A percentile compares a stretch with the other conserved stretches of the same genome.
Evolutionary conservation across 139 green algal genomes (phyloP).

Genomic region (Marvania coccoides): DNA sequence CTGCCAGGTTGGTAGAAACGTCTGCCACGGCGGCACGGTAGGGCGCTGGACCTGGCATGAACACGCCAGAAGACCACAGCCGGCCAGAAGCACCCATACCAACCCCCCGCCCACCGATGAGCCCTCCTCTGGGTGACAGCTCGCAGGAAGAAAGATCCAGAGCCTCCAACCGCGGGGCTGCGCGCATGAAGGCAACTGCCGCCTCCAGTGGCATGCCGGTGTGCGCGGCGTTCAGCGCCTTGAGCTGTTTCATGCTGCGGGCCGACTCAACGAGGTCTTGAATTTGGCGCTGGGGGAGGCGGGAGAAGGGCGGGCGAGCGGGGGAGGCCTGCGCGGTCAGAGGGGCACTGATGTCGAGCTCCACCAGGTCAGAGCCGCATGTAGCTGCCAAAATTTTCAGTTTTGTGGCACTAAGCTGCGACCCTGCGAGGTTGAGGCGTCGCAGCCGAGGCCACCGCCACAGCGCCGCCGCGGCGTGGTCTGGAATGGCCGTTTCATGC

Average conservation of each 20-base stretch:
- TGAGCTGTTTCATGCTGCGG: background rate
- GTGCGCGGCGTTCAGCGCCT: background rate
- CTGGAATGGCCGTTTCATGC: background rate
- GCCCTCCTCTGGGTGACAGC: background rate
- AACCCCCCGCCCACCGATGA: background rate
- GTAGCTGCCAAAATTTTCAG: constrained; percentile 6
- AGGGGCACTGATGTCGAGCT: background rate
- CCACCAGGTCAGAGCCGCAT: constrained; percentile 1
- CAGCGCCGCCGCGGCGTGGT: constrained; percentile 1
- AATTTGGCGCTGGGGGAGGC: background rate
- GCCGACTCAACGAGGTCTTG: constrained; percentile 4
- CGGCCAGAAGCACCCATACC: background rate
- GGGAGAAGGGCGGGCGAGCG: background rate
- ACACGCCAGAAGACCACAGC: constrained; percentile 7
- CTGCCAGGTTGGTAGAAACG: background rate
- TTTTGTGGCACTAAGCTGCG: constrained; percentile 1
- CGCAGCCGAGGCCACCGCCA: constrained; percentile 11
- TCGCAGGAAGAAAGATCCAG: constrained; percentile 5
- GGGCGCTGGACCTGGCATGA: background rate
- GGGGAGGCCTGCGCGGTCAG: background rate
- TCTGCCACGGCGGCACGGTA: background rate
- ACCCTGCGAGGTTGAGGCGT: background rate
- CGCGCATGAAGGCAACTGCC: background rate
- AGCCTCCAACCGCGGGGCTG: background rate
- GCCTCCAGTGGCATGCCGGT: constrained; percentile 2